Base-by-base conservation (phyloP, 352 stramenopile species). In the Phytopythium boreale region DNA sequence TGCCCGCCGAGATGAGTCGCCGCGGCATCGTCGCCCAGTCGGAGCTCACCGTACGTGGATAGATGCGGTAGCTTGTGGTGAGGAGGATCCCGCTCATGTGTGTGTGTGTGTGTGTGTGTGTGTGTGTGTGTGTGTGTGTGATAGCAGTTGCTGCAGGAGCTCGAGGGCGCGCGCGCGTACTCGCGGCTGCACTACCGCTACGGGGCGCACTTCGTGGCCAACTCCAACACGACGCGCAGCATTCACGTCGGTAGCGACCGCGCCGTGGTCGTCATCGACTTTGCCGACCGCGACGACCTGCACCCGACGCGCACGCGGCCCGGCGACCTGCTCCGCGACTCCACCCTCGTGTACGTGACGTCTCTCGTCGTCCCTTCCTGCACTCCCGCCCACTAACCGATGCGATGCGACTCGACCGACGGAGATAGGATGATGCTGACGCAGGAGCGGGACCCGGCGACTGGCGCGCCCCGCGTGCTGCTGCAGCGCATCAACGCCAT, bases 251-350 rank as follows among this genome's bases (percentile, higher is more conserved):
- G 63, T 2, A 63, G 69, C 15, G 69, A 75, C 29, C 62, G 67
- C 26, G 78, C 69, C 2, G 60, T 85, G 22, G 67, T 89, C 37
- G 66, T 81, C 43, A 66, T 71, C 15, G 78, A 89, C 58, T 82
- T 76, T 37, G 68, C 86, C 22, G 76, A 85, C 51, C 52, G 70
- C 5, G 80, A 89, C 56, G 67, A 64, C 19, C 56, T 69, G 22
- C 63, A 76, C 67, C 72, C 78, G 2, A 66, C 66, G 37, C 58
- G 68, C 15, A 73, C 59, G n/a, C 34, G 66, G 27, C 74, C 77
- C 19, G 67, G 66, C 22, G 36, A 39, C 24, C 53, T 69, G 6
- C 59, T 60, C 41, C 59, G 76, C 61, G 68, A 80, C 61, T 75
- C 59, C 49, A 75, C 70, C 61, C 65, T 75, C 31, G 70, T 63